Evolutionary conservation across 176 grass and related monocot species (phyloP).

Genomic region (Eragrostis nindensis): DNA sequence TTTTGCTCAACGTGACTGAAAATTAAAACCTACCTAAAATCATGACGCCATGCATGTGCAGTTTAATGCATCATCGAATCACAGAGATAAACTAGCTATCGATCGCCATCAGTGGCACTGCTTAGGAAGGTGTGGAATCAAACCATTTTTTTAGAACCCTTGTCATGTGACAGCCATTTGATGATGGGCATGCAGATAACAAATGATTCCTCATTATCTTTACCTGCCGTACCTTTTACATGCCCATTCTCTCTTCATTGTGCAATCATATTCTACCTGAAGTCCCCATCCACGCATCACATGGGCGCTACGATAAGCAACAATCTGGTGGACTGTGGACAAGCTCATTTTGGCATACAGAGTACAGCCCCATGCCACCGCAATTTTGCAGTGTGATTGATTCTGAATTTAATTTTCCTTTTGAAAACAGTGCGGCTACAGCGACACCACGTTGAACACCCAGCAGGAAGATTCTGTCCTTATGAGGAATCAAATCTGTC

Average conservation of each 20-base stretch:
- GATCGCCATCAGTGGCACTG: background rate
- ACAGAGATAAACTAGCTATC: background rate
- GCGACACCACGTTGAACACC: background rate
- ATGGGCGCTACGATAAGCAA: slow-evolving; percentile 54
- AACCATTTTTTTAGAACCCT: slow-evolving; percentile 9
- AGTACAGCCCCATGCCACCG: slow-evolving; percentile 30
- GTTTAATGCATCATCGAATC: background rate
- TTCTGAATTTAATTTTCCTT: background rate
- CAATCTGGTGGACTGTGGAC: slow-evolving; percentile 33
- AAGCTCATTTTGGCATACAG: slow-evolving; percentile 31
- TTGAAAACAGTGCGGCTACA: background rate
- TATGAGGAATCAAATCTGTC: background rate
- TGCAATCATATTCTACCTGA: slow-evolving; percentile 50
- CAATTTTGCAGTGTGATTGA: background rate
- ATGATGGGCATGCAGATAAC: slow-evolving; percentile 39
- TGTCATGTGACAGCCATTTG: slow-evolving; percentile 44
- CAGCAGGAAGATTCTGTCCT: slow-evolving; percentile 32
- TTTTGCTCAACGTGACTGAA: slow-evolving; percentile 8
- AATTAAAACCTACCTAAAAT: slow-evolving; percentile 1
- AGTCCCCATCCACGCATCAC: slow-evolving; percentile 31
- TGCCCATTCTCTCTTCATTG: slow-evolving; percentile 48
- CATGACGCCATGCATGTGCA: background rate
- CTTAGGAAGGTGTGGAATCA: slow-evolving; percentile 23
- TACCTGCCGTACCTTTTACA: slow-evolving; percentile 37
- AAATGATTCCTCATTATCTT: slow-evolving; percentile 48